Evolutionary conservation across 2,329 filamentous ascomycete species (phyloP).

Genomic region (Blastomyces emzantsi): DNA sequence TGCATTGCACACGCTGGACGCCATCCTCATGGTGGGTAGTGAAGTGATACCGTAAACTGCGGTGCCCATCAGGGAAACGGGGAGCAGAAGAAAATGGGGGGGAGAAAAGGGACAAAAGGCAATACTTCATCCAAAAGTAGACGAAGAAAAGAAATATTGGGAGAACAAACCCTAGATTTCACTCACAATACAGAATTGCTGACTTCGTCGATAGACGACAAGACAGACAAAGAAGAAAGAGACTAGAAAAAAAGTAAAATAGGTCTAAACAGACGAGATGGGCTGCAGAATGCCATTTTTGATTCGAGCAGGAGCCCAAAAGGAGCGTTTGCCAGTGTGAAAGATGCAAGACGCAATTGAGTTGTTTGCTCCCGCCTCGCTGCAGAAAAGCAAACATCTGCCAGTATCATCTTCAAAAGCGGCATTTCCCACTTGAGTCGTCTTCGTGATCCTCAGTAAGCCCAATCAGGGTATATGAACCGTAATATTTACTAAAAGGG

Average conservation of each 20-base stretch:
- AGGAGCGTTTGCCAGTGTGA: constrained; percentile 2
- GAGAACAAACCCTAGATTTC: not conserved
- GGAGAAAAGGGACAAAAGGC: too few species aligned
- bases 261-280: not conserved
- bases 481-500: not conserved
- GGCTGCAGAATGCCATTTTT: not conserved
- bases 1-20: not conserved
- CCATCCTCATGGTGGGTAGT: not conserved
- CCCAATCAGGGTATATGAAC: not conserved
- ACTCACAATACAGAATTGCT: not conserved
- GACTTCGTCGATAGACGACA: not conserved
- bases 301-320: constrained; percentile 1
- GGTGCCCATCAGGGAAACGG: not conserved
- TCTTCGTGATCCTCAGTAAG: not conserved
- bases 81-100: not conserved
- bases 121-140: not conserved
- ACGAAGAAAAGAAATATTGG: not conserved
- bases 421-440: not conserved
- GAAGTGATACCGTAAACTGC: not conserved
- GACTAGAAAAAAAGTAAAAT: not conserved
- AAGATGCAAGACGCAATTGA: not conserved
- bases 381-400: constrained; percentile 5
- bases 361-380: constrained; percentile 2
- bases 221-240: constrained; percentile 1
- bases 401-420: too few species aligned